Percentiles rank a stretch among this genome's conserved stretches.
phyloP scores from a whole-genome alignment of 83 land plant genomes.

The Picea abies region DNA sequence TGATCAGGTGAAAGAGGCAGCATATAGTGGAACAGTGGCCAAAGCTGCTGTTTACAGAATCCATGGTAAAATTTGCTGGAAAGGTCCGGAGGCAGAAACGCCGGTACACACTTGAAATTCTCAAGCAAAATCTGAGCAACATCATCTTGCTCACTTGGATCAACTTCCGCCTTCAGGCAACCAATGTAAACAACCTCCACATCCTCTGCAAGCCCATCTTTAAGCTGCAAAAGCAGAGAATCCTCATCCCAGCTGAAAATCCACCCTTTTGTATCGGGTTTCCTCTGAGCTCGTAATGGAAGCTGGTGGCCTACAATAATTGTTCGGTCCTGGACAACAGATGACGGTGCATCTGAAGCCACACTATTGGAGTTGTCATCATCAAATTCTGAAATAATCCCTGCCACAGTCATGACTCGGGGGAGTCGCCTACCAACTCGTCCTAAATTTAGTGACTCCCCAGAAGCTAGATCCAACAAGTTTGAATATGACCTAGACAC shows the following conservation, averaged over 20 bases:
- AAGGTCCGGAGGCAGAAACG: slow-evolving; percentile 57
- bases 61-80: slow-evolving; percentile 56
- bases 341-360: slow-evolving; percentile 28
- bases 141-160: slow-evolving; percentile 55
- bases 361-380: slow-evolving; percentile 32
- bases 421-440: slow-evolving; percentile 48
- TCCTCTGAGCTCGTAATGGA: slow-evolving; percentile 47
- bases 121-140: slow-evolving; percentile 50
- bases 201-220: slow-evolving; percentile 59
- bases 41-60: slow-evolving; percentile 70
- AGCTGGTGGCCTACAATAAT: slow-evolving; percentile 63
- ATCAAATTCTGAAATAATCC: slow-evolving; percentile 50
- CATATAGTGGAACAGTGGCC: slow-evolving; percentile 83
- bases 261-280: slow-evolving; percentile 35
- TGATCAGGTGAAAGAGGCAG: slow-evolving; percentile 70
- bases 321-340: slow-evolving; percentile 33
- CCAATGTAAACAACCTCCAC: slow-evolving; percentile 65
- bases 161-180: slow-evolving; percentile 58
- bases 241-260: slow-evolving; percentile 61
- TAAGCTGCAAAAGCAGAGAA: slow-evolving; percentile 52
- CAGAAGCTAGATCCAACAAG: slow-evolving; percentile 46
- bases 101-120: slow-evolving; percentile 58
- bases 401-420: slow-evolving; percentile 63
- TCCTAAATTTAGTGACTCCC: slow-evolving; percentile 29
- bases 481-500: slow-evolving; percentile 51